These are phyloP conservation scores for Tricholoma sp. DNA, from an alignment of 768 basidiomycete genomes.

Conservation along the genomic window DNA sequence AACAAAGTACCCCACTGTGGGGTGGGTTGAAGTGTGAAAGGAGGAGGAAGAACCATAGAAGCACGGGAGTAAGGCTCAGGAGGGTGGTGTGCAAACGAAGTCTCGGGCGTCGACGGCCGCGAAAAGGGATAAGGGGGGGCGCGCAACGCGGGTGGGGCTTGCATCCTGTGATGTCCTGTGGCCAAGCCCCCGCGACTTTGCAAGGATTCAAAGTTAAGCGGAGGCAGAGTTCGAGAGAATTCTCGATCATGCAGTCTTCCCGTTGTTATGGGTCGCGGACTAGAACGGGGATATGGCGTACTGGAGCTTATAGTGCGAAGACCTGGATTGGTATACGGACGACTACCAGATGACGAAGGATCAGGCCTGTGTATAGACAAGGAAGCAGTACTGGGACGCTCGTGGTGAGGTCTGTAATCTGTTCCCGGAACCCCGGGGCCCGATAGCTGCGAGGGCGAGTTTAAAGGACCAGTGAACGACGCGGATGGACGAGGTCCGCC, in stretches of 20 bases:
- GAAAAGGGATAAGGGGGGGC: conserved; percentile 14
- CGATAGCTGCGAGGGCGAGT: conserved; percentile 36
- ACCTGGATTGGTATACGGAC: conserved; percentile 1
- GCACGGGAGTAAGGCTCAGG: conserved; percentile 24
- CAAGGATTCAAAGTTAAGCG: conserved; percentile 22
- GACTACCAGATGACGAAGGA: background rate
- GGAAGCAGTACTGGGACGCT: conserved; percentile 1
- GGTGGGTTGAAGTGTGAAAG: conserved; percentile 61
- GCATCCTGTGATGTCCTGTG: background rate
- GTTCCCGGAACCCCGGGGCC: conserved; percentile 53
- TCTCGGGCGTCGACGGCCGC: conserved; percentile 31
- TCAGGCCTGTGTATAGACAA: conserved; percentile 8
- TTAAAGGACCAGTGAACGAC: conserved; percentile 23
- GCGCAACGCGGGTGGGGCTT: conserved; percentile 2
- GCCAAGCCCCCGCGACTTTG: conserved; percentile 5
- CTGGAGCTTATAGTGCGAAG: conserved; percentile 10
- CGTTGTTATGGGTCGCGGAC: conserved; percentile 19
- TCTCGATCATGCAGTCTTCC: conserved; percentile 17
- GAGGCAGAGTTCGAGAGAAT: conserved; percentile 31
- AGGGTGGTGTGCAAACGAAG: conserved; percentile 27
- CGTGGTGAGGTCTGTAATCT: conserved; percentile 11
- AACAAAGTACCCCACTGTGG: conserved; percentile 57
- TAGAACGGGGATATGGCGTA: conserved; percentile 17
- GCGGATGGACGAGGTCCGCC: conserved; percentile 23
- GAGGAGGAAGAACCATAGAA: conserved; percentile 38